Conservation (phyloP, 1,139 yeast genomes). For the Taphrina betulina region DNA sequence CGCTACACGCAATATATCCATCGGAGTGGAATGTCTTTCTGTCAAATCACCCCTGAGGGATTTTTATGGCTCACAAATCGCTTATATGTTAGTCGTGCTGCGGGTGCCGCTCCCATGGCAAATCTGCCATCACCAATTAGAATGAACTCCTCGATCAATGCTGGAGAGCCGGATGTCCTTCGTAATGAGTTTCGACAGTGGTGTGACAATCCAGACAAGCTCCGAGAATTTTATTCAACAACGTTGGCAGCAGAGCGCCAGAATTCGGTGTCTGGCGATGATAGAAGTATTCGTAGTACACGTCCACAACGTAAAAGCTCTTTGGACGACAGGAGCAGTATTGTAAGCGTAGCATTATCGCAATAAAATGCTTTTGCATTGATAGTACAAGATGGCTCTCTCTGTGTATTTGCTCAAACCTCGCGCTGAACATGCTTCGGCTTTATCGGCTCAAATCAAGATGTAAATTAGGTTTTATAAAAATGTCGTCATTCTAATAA, state of each 20-base stretch:
- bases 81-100: slow-evolving; percentile 30
- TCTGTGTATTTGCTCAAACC: too few species aligned
- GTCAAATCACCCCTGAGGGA: slow-evolving; percentile 70
- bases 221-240: slow-evolving; percentile 16
- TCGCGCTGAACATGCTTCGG: too few species aligned
- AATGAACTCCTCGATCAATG: slow-evolving; percentile 3
- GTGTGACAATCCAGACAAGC: slow-evolving; percentile 22
- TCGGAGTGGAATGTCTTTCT: slow-evolving; percentile 81
- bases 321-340: slow-evolving; percentile 8
- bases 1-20: slow-evolving; percentile 88
- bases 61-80: slow-evolving; percentile 35
- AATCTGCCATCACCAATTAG: slow-evolving; percentile 20
- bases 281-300: too few species aligned
- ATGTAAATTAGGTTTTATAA: too few species aligned
- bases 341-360: slow-evolving; percentile 3
- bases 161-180: slow-evolving; percentile 26
- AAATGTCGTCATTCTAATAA: slow-evolving; percentile 3
- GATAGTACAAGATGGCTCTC: too few species aligned
- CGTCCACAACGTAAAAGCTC: neutral
- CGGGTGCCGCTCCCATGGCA: slow-evolving; percentile 15
- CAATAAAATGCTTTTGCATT: too few species aligned
- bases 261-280: too few species aligned
- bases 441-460: too few species aligned
- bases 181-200: slow-evolving; percentile 23
- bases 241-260: too few species aligned